Base-by-base conservation (phyloP, 176 grass and related monocot species). In the Bolboschoenus planiculmis region DNA sequence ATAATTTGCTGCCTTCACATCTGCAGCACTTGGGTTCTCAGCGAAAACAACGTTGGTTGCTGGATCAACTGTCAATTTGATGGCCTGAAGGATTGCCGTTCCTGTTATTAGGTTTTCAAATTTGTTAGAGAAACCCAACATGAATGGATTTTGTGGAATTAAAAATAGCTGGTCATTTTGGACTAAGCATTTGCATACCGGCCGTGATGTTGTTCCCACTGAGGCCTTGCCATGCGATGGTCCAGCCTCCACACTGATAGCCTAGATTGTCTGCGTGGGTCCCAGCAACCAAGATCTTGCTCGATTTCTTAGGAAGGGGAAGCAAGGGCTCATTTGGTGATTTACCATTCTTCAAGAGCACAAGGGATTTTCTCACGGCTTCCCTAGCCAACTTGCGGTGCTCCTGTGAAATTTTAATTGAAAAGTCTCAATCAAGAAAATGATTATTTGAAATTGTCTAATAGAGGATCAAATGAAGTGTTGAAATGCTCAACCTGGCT, bases 11-110 rank as follows among this genome's bases (percentile, higher is more conserved):
- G 57, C 51, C 80, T 86, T 72, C 83, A 97, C 77, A 18, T 64
- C 83, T 62, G 81, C 78, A 40, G 86, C 85, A 61, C 86, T 83
- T 87, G 90, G 95, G 66, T 73, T 71, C 85, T 90, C n/a, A 58
- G 92, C 84, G 54, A 84, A 87, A 50, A 88, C 82, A 35, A 95
- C 89, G 78, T 98, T 81, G 61, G 90, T 98, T 5, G 37, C 7
- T 33, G 79, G 37, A 44, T 81, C 35, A 24, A 63, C 21, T 44
- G 57, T 81, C 7, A 57, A 80, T 59, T 59, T 80, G 53, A 81
- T 81, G 15, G 79, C 79, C 13, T 81, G 57, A 62, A 81, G 57
- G 21, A 81, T 81, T 11, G 79, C 37, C 7, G 79, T 81, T 20
- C 79, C 79, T 64, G 58, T 64, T 64, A 27, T 36, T 20, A 81